A percentile compares a stretch with the other conserved stretches of the same genome.
These are phyloP conservation scores for Tricholoma sp. DNA, from an alignment of 768 basidiomycete species.

Conservation along the genomic window DNA sequence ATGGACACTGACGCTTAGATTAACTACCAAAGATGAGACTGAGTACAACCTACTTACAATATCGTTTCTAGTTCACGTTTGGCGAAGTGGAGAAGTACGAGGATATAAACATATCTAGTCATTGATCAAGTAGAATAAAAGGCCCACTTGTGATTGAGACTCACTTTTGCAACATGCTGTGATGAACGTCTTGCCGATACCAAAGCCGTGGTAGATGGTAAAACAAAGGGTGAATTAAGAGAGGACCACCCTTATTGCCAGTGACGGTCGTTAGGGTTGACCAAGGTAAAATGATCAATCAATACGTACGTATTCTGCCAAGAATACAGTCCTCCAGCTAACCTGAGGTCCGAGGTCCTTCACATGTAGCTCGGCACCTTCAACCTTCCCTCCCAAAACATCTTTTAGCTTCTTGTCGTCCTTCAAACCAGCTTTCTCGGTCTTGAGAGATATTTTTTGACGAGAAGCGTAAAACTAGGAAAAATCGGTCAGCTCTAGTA, in stretches of 20 bases:
- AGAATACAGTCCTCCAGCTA: constrained; percentile 82
- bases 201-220: constrained; percentile 66
- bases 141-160: constrained; percentile 7
- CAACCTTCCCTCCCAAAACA: constrained; percentile 42
- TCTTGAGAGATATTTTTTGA: constrained; percentile 67
- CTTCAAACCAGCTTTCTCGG: constrained; percentile 53
- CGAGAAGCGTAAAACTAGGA: constrained; percentile 63
- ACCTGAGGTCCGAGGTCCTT: constrained; percentile 93
- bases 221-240: constrained; percentile 83
- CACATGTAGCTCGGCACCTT: constrained; percentile 62
- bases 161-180: constrained; percentile 75
- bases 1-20: constrained; percentile 58
- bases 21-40: not conserved
- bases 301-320: constrained; percentile 87
- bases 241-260: constrained; percentile 64
- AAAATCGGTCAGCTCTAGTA: not conserved
- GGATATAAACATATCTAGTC: constrained; percentile 54
- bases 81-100: constrained; percentile 81
- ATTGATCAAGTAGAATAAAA: constrained; percentile 1
- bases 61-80: constrained; percentile 93
- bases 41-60: constrained; percentile 47
- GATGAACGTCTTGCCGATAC: constrained; percentile 66
- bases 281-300: not conserved
- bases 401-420: constrained; percentile 58
- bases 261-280: constrained; percentile 1